A percentile compares a stretch with the other conserved stretches of the same genome.
These are phyloP conservation scores for Mrakia frigida DNA, from an alignment of 768 basidiomycete genomes.

Conservation along the genomic window DNA sequence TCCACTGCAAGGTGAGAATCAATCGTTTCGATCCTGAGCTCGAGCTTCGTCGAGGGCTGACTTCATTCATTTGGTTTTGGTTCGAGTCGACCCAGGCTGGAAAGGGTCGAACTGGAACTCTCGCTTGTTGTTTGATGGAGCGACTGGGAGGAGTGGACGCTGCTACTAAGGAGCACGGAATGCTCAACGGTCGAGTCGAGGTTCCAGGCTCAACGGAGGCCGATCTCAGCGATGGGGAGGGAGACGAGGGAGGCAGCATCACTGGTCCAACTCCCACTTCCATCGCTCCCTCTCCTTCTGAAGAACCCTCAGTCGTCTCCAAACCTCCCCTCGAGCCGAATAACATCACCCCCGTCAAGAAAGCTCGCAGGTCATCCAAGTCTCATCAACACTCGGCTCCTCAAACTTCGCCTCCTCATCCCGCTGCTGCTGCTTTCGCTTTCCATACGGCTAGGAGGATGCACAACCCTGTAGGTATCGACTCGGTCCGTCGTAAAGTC, in stretches of 20 bases:
- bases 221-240: constrained; percentile 39
- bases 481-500: constrained; percentile 37
- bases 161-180: constrained; percentile 46
- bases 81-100: constrained; percentile 12
- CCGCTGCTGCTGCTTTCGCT: constrained; percentile 39
- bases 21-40: constrained; percentile 17
- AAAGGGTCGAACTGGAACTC: constrained; percentile 74
- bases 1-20: constrained; percentile 74
- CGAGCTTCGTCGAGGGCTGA: not conserved
- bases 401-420: not conserved
- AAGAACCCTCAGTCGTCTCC: constrained; percentile 16
- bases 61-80: not conserved
- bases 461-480: constrained; percentile 47
- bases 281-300: constrained; percentile 42
- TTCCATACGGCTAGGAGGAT: constrained; percentile 67
- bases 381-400: not conserved
- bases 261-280: constrained; percentile 24
- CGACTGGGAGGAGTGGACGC: constrained; percentile 35
- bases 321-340: not conserved
- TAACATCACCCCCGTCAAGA: not conserved
- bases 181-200: constrained; percentile 49
- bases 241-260: constrained; percentile 44
- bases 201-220: constrained; percentile 41
- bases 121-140: constrained; percentile 73
- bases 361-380: not conserved